Evolutionary conservation across 441 rosid genomes (phyloP).

Genomic region (Capsella rubella): DNA sequence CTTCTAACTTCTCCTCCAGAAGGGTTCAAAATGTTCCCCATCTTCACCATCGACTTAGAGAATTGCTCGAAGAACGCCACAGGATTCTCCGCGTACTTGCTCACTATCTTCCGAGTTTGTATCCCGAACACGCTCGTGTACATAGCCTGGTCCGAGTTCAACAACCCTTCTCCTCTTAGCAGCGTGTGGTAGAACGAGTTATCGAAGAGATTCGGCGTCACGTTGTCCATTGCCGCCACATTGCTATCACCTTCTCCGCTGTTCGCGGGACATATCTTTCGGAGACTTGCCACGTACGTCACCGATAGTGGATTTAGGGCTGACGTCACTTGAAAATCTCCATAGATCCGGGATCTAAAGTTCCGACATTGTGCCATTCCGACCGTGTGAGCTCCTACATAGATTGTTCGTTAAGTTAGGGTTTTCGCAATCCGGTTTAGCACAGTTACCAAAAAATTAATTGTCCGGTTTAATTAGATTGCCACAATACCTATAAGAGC

Average conservation of each 20-base stretch:
- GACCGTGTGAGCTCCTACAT: constrained; percentile 69
- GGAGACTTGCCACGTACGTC: constrained; percentile 49
- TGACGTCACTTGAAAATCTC: constrained; percentile 55
- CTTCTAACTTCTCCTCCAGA: constrained; percentile 63
- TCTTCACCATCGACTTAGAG: constrained; percentile 68
- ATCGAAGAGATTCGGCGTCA: constrained; percentile 65
- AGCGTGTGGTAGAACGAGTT: constrained; percentile 59
- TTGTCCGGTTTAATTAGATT: constrained; percentile 20
- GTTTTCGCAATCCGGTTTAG: neutral
- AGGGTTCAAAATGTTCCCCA: constrained; percentile 64
- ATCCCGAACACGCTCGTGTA: constrained; percentile 62
- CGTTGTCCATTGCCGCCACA: constrained; percentile 57
- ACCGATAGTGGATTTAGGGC: constrained; percentile 43
- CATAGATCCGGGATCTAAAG: constrained; percentile 57
- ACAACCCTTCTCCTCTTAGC: constrained; percentile 62
- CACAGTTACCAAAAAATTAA: neutral
- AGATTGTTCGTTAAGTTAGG: neutral
- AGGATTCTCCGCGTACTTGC: constrained; percentile 55
- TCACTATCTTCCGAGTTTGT: constrained; percentile 57
- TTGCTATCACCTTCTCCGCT: constrained; percentile 62
- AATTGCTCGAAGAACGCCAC: constrained; percentile 69
- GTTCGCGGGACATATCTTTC: constrained; percentile 51
- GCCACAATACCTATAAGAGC: constrained; percentile 59
- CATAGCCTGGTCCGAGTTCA: constrained; percentile 72
- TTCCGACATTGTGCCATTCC: constrained; percentile 71